Evolutionary conservation across 306 rosid genomes (phyloP).

Genomic region (Trifolium dubium): DNA sequence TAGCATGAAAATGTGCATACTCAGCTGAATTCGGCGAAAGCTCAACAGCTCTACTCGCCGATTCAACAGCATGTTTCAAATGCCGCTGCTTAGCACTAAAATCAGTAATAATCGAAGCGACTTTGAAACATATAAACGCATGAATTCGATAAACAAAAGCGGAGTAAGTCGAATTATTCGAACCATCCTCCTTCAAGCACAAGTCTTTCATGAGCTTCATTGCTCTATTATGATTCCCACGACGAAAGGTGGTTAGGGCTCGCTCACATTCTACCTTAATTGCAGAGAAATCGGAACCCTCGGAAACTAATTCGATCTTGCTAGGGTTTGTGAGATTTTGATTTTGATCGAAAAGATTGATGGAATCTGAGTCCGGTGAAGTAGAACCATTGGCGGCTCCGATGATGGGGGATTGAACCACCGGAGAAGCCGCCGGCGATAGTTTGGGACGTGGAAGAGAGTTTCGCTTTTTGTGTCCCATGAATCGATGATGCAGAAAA

Average conservation of each 20-base stretch:
- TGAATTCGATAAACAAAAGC: slow-evolving; percentile 82
- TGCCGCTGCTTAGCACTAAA: slow-evolving; percentile 68
- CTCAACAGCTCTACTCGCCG: slow-evolving; percentile 76
- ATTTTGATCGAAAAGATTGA: slow-evolving; percentile 35
- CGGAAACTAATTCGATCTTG: slow-evolving; percentile 63
- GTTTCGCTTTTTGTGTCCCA: slow-evolving; percentile 92
- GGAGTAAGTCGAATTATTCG: slow-evolving; percentile 40
- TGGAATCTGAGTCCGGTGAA: slow-evolving; percentile 31
- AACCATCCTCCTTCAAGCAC: slow-evolving; percentile 59
- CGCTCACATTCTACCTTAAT: slow-evolving; percentile 86
- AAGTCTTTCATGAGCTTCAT: slow-evolving; percentile 81
- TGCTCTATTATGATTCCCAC: slow-evolving; percentile 90
- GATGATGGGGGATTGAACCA: slow-evolving; percentile 49
- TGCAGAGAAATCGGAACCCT: slow-evolving; percentile 53
- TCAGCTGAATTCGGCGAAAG: slow-evolving; percentile 82
- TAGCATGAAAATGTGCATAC: slow-evolving; percentile 78
- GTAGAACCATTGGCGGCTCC: slow-evolving; percentile 57
- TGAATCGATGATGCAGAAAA: slow-evolving; percentile 38
- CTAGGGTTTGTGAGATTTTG: slow-evolving; percentile 39
- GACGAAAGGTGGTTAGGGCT: slow-evolving; percentile 77
- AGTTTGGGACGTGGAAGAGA: slow-evolving; percentile 69
- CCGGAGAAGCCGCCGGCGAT: slow-evolving; percentile 61
- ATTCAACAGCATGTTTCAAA: slow-evolving; percentile 76
- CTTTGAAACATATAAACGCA: slow-evolving; percentile 75
- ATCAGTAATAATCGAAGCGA: slow-evolving; percentile 74